Conservation (phyloP, 1,284 basidiomycete species). For the Flammula alnicola region DNA sequence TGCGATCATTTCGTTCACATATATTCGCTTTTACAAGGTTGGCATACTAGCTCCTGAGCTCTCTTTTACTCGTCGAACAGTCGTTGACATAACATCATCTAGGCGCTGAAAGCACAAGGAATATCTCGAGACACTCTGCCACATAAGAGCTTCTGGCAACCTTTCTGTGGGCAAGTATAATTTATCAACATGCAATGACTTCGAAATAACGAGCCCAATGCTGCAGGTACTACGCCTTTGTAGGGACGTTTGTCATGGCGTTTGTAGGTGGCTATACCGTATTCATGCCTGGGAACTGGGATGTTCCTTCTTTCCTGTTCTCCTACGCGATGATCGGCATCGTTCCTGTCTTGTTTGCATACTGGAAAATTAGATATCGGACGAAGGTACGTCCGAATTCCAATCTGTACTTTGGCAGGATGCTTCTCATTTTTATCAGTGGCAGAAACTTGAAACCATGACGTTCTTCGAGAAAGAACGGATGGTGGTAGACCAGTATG, state of each 20-base stretch:
- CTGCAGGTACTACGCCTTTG: conserved; percentile 44
- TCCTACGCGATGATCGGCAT: conserved; percentile 60
- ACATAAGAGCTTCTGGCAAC: conserved; percentile 51
- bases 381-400: conserved; percentile 43
- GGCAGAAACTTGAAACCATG: conserved; percentile 38
- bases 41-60: conserved; percentile 30
- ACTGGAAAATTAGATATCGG: conserved; percentile 64
- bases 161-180: conserved; percentile 50
- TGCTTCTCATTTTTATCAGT: conserved; percentile 34
- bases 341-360: conserved; percentile 54
- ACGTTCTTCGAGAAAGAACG: conserved; percentile 47
- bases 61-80: too few relatives aligned
- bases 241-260: conserved; percentile 52
- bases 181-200: not conserved
- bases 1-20: conserved; percentile 50
- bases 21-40: conserved; percentile 48
- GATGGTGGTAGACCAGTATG: conserved; percentile 42
- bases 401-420: not conserved
- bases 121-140: conserved; percentile 63
- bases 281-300: conserved; percentile 61
- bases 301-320: conserved; percentile 59
- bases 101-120: conserved; percentile 67
- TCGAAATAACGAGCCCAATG: not conserved
- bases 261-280: conserved; percentile 57
- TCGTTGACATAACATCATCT: too few relatives aligned